These are phyloP conservation scores for Aspergillus ruber DNA, from an alignment of 2,329 filamentous ascomycete genomes.

Conservation along the genomic window DNA sequence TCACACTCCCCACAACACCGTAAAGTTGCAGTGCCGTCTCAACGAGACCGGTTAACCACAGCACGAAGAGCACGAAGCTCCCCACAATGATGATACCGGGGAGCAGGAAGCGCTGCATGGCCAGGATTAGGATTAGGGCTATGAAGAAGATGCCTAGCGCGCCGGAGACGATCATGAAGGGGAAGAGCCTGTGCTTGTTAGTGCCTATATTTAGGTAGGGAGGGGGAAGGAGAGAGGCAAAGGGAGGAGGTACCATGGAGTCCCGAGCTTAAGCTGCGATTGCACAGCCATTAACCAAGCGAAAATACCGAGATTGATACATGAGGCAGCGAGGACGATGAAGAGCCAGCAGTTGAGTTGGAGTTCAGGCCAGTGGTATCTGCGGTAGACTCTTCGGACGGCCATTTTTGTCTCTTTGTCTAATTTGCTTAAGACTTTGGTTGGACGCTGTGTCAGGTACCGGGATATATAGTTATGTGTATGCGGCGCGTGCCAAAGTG, in stretches of 20 bases:
- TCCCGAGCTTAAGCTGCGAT: conserved; percentile 48
- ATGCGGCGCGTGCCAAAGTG: neutral
- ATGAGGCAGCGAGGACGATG: conserved; percentile 53
- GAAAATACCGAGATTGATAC: conserved; percentile 54
- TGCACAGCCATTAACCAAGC: conserved; percentile 56
- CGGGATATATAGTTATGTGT: neutral
- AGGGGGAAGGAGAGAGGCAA: neutral
- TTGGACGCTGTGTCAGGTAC: neutral
- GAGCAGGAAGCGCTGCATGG: conserved; percentile 50
- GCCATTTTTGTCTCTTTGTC: conserved; percentile 17
- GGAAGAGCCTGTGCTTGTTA: conserved; percentile 51
- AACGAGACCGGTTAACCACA: conserved; percentile 57
- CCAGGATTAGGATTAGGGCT: conserved; percentile 51
- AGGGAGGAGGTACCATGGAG: conserved; percentile 52
- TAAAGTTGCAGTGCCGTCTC: conserved; percentile 59
- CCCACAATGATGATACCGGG: conserved; percentile 55
- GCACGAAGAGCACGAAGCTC: conserved; percentile 55
- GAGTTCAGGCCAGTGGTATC: conserved; percentile 60
- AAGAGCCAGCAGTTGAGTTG: conserved; percentile 61
- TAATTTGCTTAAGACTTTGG: neutral
- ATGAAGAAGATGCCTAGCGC: conserved; percentile 54
- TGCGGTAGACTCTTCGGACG: conserved; percentile 27
- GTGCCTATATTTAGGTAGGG: conserved; percentile 4
- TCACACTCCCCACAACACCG: conserved; percentile 50
- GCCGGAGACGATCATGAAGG: conserved; percentile 55